These are phyloP conservation scores for Thalassiosira livingstoniorum DNA, from an alignment of 352 stramenopile genomes.

Conservation along the genomic window DNA sequence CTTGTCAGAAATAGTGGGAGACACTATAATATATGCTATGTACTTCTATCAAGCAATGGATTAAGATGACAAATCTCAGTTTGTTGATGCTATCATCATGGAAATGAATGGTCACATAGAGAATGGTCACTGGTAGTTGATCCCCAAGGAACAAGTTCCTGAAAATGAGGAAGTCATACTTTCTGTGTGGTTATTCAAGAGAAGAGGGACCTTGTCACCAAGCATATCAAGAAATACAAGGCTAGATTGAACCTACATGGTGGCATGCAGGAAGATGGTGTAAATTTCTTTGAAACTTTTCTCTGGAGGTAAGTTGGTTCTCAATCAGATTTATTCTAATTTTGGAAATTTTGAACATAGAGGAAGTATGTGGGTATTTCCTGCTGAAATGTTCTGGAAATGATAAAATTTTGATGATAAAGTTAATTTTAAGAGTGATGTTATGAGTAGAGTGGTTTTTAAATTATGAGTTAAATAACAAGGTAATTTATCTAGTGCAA, in stretches of 20 bases:
- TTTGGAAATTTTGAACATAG: no score
- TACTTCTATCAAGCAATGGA: conserved; percentile 61
- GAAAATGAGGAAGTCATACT: conserved; percentile 38
- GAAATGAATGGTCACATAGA: conserved; percentile 55
- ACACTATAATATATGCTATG: conserved; percentile 70
- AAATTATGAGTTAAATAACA: no score
- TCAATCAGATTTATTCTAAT: no score
- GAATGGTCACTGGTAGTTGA: conserved; percentile 8
- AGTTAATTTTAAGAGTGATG: no score
- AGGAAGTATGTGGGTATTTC: no score
- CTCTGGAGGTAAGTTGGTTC: no score
- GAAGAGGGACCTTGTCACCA: conserved; percentile 59
- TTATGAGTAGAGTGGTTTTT: no score
- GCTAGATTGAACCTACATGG: conserved; percentile 46
- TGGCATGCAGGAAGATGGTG: no score
- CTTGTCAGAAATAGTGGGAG: conserved; percentile 33
- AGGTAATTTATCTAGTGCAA: no score
- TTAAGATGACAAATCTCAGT: conserved; percentile 42
- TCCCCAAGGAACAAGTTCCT: conserved; percentile 14
- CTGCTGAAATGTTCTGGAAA: no score
- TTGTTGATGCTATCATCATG: conserved; percentile 57
- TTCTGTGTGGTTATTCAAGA: conserved; percentile 66
- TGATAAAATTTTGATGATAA: no score
- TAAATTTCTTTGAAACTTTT: no score
- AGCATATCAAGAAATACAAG: conserved; percentile 60